Base-by-base conservation (phyloP, 2,329 filamentous ascomycete genomes). In the Passalora sequoiae region DNA sequence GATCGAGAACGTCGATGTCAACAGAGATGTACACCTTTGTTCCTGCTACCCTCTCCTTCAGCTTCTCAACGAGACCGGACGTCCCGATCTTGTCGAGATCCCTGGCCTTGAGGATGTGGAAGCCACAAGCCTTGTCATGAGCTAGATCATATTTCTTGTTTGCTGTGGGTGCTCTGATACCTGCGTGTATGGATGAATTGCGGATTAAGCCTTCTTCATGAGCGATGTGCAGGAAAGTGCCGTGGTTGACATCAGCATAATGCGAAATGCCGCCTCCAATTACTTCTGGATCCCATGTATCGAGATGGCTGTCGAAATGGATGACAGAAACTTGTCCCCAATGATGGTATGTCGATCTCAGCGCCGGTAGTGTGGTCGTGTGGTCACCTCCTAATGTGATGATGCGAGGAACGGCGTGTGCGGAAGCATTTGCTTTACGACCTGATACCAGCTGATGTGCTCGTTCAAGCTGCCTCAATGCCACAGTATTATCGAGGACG, bases 141-240 rank as follows among this genome's bases (percentile, higher is more conserved):
- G 68, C 63, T 25, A 79, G 47, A 54, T 81, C 78, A n/a, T n/a
- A n/a, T 46, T 73, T 72, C 15, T 62, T 66, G 9, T 73, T 69
- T 6, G 64, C 54, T 1, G 80, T 57, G 0, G 77, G 76, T 0
- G 72, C 77, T 28, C 78, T 69, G 48, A 81, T 80, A 0, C 78
- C 78, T n/a, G 75, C 78, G 58, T 81, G 78, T 13, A 81, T 72
- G 0, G 76, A 80, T 2, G 69, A 73, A 51, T 80, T 79, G 19
- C 67, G 65, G 44, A 81, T 74, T 32, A 81, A 62, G 0, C 76
- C 74, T 60, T 81, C 78, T 59, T 81, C 77, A 51, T 80, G 75
- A 0, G 78, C 77, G 27, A 80, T 76, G 50, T 81, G 76, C 10
- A 81, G 62, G 56, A 53, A 81, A 0, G 78, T 81, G 27, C 78